phyloP scores from a whole-genome alignment of 2,329 filamentous ascomycete genomes.

The Diaporthe helianthi region DNA sequence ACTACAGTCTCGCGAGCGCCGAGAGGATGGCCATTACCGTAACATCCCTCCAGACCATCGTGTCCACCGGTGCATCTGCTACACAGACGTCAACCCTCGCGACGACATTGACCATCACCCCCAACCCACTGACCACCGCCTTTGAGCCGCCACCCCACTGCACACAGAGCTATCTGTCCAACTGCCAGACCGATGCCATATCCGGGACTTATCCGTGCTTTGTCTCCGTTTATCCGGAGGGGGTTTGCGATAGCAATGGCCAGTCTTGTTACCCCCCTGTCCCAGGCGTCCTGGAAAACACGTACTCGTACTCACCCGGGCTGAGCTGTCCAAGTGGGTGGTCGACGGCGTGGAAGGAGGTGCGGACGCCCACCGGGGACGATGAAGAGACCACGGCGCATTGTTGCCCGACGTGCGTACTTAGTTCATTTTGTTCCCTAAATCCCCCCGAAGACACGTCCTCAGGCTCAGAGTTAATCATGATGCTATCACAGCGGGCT shows the following conservation, averaged over 20 bases:
- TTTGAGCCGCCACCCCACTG: slow-evolving; percentile 29
- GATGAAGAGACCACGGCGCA: slow-evolving; percentile 30
- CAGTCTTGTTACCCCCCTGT: slow-evolving; percentile 27
- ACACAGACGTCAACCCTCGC: slow-evolving; percentile 17
- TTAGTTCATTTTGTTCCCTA: no score
- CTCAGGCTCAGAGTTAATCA: not conserved
- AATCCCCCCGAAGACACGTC: no score
- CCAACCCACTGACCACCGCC: slow-evolving; percentile 27
- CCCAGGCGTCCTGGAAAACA: slow-evolving; percentile 25
- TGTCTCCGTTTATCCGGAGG: slow-evolving; percentile 22
- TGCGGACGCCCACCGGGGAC: slow-evolving; percentile 17
- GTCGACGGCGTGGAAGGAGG: slow-evolving; percentile 30
- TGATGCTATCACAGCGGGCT: slow-evolving; percentile 21
- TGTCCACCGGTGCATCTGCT: slow-evolving; percentile 1
- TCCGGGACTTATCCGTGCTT: slow-evolving; percentile 23
- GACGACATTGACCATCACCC: slow-evolving; percentile 16
- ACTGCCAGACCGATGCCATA: slow-evolving; percentile 25
- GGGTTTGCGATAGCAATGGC: slow-evolving; percentile 25
- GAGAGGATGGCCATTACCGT: slow-evolving; percentile 19
- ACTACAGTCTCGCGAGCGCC: not conserved
- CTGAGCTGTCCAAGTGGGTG: slow-evolving; percentile 27
- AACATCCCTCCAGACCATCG: slow-evolving; percentile 6
- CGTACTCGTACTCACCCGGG: slow-evolving; percentile 29
- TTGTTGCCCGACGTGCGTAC: slow-evolving; percentile 32
- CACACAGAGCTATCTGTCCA: slow-evolving; percentile 30